phyloP scores from a whole-genome alignment of 116 monocot genomes.

The Papilionanthe hybrid region DNA sequence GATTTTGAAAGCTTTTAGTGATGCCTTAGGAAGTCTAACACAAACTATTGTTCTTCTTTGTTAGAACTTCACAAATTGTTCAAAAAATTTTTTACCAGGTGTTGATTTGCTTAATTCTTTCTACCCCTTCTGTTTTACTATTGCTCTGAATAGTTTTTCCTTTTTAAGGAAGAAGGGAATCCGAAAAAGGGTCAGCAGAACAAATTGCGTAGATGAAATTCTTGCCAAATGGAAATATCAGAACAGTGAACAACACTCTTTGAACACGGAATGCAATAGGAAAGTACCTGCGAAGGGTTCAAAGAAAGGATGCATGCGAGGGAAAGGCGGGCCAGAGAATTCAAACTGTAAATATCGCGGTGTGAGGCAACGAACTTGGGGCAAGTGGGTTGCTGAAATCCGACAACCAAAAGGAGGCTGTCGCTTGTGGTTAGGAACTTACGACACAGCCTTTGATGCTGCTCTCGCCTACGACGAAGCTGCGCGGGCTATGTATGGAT shows the following conservation, averaged over 20 bases:
- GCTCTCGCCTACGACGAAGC: conserved; percentile 44
- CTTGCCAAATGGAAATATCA: conserved; percentile 24
- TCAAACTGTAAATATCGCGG: conserved; percentile 25
- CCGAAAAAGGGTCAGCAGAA: conserved; percentile 7
- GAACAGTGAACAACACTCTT: background rate
- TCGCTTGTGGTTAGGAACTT: conserved; percentile 45
- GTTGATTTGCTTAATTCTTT: background rate
- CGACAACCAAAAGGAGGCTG: conserved; percentile 24
- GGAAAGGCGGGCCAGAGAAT: conserved; percentile 19
- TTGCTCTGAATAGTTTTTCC: background rate
- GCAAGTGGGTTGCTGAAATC: conserved; percentile 53
- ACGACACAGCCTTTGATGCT: conserved; percentile 24
- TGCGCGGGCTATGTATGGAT: conserved; percentile 29
- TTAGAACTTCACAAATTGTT: background rate
- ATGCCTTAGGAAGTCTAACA: too few species aligned
- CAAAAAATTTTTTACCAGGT: too few species aligned
- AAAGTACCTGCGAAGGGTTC: conserved; percentile 16
- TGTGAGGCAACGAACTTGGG: conserved; percentile 44
- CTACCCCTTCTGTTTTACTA: background rate
- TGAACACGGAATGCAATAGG: background rate
- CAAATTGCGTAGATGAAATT: conserved; percentile 20
- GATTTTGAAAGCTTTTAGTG: too few species aligned
- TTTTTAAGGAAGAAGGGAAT: conserved; percentile 11
- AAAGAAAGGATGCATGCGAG: conserved; percentile 18
- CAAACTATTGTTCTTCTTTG: background rate